Base-by-base conservation (phyloP, 768 basidiomycete genomes). In the Tylopilus vinaceipallidus region DNA sequence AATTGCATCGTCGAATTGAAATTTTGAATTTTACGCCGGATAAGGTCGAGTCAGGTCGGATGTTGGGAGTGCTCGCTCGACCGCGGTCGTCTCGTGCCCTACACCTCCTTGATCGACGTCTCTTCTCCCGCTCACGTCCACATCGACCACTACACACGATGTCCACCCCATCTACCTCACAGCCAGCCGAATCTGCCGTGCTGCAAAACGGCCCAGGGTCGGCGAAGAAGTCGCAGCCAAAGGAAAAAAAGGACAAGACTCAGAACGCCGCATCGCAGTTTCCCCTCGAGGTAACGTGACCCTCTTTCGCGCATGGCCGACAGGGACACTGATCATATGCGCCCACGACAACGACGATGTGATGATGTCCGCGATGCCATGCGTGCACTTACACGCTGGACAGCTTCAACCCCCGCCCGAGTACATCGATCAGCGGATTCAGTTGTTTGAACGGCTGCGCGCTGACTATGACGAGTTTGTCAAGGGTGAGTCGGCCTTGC, bases 371-470 rank as follows among this genome's bases (percentile, higher is more conserved):
- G n/a, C n/a, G n/a, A n/a, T n/a, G n/a, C n/a, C n/a, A n/a, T n/a
- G n/a, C n/a, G n/a, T n/a, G n/a, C n/a, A n/a, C n/a, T n/a, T n/a
- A 34, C n/a, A 2, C 10, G n/a, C 3, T 3, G 13, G n/a, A 39
- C 56, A 94, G 91, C 72, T 94, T 47, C 77, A 84, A 72, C 95
- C 95, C 16, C 78, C 75, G 6, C 93, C 95, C 13, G 84, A 77
- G 47, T 98, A 86, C 76, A 86, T 98, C 71, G 88, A 88, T 57
- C 86, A 88, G 67, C 86, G 95, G 41, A 81, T 98, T 71, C 83
- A 84, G 63, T 83, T 98, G 61, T 98, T 94, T 61, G 88, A 95
- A 33, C 74, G 88, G 63, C 75, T 95, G 53, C 93, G 92, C 69
- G 81, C 76, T 14, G 87, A 95, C 67, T 80, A 94, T 59, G 88